Conservation (phyloP, 2,329 filamentous ascomycete species). For the Lasiodiplodia sp. region DNA sequence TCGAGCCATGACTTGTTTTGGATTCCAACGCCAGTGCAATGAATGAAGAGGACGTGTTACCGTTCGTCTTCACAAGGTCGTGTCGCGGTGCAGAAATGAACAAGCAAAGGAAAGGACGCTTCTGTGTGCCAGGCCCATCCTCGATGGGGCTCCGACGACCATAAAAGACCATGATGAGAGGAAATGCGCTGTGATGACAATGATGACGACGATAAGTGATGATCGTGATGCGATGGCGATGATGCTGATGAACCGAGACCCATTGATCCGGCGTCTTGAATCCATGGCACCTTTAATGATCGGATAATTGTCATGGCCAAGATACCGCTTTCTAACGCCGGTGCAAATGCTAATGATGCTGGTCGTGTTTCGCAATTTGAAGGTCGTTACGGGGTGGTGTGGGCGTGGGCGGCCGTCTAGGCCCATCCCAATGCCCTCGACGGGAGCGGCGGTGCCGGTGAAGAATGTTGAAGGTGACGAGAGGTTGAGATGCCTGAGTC, state of each 20-base stretch:
- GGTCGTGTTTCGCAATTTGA: conserved; percentile 15
- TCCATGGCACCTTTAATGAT: conserved; percentile 2
- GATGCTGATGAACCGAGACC: conserved; percentile 15
- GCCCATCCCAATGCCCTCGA: not conserved
- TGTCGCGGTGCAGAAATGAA: conserved; percentile 21
- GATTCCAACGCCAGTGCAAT: conserved; percentile 26
- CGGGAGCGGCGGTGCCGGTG: not conserved
- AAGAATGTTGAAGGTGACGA: not conserved
- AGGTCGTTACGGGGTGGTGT: not conserved
- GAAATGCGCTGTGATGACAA: conserved; percentile 27
- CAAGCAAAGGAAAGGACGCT: conserved; percentile 9
- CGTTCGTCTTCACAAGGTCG: conserved; percentile 14
- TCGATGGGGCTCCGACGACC: not conserved
- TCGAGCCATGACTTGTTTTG: conserved; percentile 17
- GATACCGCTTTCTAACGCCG: conserved; percentile 17
- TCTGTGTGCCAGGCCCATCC: conserved; percentile 10
- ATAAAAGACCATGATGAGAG: not conserved
- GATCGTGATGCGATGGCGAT: conserved; percentile 22
- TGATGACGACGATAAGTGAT: conserved; percentile 21
- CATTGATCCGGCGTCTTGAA: conserved; percentile 16
- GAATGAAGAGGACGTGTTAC: conserved; percentile 19
- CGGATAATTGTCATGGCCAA: conserved; percentile 10
- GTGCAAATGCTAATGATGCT: conserved; percentile 28
- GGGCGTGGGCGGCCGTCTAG: conserved; percentile 1
- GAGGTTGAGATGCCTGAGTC: conserved; percentile 14